These are phyloP conservation scores for Talaromyces sp. DNA, from an alignment of 2,329 filamentous ascomycete species.

Conservation along the genomic window DNA sequence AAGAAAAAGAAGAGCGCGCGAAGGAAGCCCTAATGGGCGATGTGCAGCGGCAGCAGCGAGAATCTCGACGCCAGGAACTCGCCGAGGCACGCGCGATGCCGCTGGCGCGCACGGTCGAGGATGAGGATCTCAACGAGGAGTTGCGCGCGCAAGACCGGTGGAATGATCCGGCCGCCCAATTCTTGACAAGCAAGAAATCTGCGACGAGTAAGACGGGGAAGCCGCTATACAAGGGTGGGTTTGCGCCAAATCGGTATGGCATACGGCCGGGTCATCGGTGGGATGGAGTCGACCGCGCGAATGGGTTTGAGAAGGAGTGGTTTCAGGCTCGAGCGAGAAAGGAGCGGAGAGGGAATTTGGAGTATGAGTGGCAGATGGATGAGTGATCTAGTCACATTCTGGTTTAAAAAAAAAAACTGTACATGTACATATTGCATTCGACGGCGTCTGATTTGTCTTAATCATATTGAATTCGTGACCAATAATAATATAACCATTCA, in stretches of 20 bases:
- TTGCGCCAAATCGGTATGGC: conserved; percentile 86
- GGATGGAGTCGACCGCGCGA: conserved; percentile 94
- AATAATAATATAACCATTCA: not conserved
- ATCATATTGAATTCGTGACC: not conserved
- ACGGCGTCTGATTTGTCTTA: not conserved
- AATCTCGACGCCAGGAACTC: conserved; percentile 61
- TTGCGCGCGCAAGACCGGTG: conserved; percentile 72
- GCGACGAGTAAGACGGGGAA: conserved; percentile 49
- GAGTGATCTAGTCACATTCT: conserved; percentile 48
- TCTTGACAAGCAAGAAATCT: conserved; percentile 55
- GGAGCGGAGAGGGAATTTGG: conserved; percentile 70
- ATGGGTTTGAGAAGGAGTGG: conserved; percentile 88
- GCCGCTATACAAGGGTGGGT: conserved; percentile 72
- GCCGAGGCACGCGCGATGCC: conserved; percentile 79
- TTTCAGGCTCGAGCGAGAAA: conserved; percentile 81
- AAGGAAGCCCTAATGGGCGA: conserved; percentile 75
- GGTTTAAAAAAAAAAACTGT: not conserved
- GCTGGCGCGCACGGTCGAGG: conserved; percentile 75
- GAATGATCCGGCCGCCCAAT: conserved; percentile 89
- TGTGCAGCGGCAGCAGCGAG: conserved; percentile 69
- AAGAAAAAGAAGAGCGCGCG: conserved; percentile 59
- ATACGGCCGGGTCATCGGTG: conserved; percentile 89
- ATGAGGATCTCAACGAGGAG: conserved; percentile 79
- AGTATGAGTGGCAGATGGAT: conserved; percentile 97
- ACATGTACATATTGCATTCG: not conserved